These are phyloP conservation scores for Pholiota conissans DNA, from an alignment of 768 basidiomycete species.

Conservation along the genomic window DNA sequence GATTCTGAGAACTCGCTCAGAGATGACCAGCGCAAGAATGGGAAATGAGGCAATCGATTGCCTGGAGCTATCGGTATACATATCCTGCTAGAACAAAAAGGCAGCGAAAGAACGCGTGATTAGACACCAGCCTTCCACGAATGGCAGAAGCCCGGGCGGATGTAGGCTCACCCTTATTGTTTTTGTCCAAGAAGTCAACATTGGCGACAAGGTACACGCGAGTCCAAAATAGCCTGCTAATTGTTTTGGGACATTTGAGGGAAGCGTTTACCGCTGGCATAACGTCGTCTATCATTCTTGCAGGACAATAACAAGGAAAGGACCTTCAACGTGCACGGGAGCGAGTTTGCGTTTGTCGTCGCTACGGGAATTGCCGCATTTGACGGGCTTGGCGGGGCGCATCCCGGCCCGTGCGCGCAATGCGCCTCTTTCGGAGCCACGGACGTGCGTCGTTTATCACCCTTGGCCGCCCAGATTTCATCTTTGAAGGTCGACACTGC, in stretches of 20 bases:
- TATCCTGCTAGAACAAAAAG: background rate
- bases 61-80: background rate
- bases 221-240: background rate
- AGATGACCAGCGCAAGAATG: background rate
- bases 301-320: conserved; percentile 5
- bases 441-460: too few relatives aligned
- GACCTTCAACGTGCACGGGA: background rate
- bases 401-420: background rate
- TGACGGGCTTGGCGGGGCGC: background rate
- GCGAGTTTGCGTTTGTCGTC: background rate
- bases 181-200: background rate
- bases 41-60: background rate
- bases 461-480: too few relatives aligned
- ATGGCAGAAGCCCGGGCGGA: conserved; percentile 6
- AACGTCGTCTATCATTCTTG: background rate
- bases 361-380: background rate
- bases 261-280: background rate
- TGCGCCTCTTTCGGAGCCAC: background rate
- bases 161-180: conserved; percentile 2
- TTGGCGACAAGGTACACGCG: background rate
- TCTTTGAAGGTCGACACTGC: too few relatives aligned
- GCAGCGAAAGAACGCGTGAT: background rate
- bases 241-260: background rate
- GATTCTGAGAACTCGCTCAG: background rate
- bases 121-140: background rate